Evolutionary conservation across 2,329 filamentous ascomycete species (phyloP).

Genomic region (Neopestalotiopsis sp.): DNA sequence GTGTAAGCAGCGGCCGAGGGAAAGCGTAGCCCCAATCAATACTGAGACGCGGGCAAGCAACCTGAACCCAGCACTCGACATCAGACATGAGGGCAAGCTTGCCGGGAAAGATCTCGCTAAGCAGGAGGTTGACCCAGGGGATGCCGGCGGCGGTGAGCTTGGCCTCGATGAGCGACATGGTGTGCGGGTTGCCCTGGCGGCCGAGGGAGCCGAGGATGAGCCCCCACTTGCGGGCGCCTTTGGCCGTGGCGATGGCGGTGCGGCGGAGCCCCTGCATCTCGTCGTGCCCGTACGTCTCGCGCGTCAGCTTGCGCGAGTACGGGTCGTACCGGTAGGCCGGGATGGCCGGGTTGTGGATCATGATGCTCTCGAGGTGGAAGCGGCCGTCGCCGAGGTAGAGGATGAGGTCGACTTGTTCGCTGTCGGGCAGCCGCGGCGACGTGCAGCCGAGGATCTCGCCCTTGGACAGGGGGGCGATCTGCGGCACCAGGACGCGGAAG

Average conservation of each 20-base stretch:
- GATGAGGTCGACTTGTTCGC: slow-evolving; percentile 64
- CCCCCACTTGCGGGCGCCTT: slow-evolving; percentile 86
- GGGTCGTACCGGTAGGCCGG: slow-evolving; percentile 97
- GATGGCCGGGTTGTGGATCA: slow-evolving; percentile 95
- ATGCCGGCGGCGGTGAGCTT: slow-evolving; percentile 75
- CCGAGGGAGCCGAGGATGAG: slow-evolving; percentile 92
- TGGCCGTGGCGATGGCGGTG: slow-evolving; percentile 77
- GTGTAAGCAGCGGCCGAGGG: slow-evolving; percentile 83
- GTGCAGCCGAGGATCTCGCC: slow-evolving; percentile 98
- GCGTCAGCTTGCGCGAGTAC: slow-evolving; percentile 88
- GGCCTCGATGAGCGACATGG: slow-evolving; percentile 83
- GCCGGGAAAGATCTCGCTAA: slow-evolving; percentile 95
- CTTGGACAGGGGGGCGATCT: slow-evolving; percentile 90
- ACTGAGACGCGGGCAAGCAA: slow-evolving; percentile 93
- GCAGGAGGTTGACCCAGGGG: slow-evolving; percentile 81
- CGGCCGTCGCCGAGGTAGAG: slow-evolving; percentile 44
- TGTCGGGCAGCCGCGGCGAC: slow-evolving; percentile 71
- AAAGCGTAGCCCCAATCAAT: slow-evolving; percentile 99
- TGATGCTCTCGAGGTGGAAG: slow-evolving; percentile 89
- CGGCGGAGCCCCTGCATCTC: slow-evolving; percentile 86
- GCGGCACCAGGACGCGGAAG: slow-evolving; percentile 85
- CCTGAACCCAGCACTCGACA: slow-evolving; percentile 97
- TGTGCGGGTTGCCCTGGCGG: slow-evolving; percentile 94
- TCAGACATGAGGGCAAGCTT: slow-evolving; percentile 93
- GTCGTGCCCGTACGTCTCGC: slow-evolving; percentile 89